Evolutionary conservation across 2,329 filamentous ascomycete species (phyloP).

Genomic region (Botrytis fabae): DNA sequence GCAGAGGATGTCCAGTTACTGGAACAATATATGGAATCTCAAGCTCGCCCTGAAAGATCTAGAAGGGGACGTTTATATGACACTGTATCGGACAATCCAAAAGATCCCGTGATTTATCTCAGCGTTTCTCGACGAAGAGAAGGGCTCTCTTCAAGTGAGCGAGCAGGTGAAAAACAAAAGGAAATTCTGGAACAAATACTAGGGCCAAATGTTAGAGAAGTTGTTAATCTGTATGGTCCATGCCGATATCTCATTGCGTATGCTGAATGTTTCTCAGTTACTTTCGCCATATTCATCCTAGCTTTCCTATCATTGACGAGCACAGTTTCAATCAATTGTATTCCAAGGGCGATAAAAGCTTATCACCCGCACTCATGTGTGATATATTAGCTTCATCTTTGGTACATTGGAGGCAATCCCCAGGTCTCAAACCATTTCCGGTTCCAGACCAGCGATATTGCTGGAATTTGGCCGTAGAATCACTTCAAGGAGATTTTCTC

Average conservation of each 20-base stretch:
- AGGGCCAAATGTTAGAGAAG: constrained; percentile 52
- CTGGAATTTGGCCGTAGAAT: constrained; percentile 62
- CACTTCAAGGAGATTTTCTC: constrained; percentile 59
- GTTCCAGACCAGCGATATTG: constrained; percentile 60
- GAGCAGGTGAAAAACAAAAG: constrained; percentile 50
- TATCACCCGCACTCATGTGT: constrained; percentile 55
- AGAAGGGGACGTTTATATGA: neutral
- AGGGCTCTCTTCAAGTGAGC: constrained; percentile 44
- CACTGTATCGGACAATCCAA: constrained; percentile 46
- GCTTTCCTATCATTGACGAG: constrained; percentile 55
- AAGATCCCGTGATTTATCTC: constrained; percentile 45
- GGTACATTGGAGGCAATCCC: constrained; percentile 56
- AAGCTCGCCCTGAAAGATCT: constrained; percentile 36
- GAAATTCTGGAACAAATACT: constrained; percentile 60
- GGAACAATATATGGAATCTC: constrained; percentile 55
- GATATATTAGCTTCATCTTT: constrained; percentile 59
- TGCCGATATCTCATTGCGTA: constrained; percentile 22
- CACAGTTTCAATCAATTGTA: constrained; percentile 1
- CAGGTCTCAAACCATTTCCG: constrained; percentile 46
- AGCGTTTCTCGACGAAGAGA: constrained; percentile 34
- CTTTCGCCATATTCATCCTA: constrained; percentile 56
- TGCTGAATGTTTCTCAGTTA: constrained; percentile 45
- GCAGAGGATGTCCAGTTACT: constrained; percentile 61
- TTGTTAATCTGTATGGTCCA: constrained; percentile 50
- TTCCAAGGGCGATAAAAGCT: constrained; percentile 47